Base-by-base conservation (phyloP, 768 basidiomycete species). In the Clitopilus hobsonii region DNA sequence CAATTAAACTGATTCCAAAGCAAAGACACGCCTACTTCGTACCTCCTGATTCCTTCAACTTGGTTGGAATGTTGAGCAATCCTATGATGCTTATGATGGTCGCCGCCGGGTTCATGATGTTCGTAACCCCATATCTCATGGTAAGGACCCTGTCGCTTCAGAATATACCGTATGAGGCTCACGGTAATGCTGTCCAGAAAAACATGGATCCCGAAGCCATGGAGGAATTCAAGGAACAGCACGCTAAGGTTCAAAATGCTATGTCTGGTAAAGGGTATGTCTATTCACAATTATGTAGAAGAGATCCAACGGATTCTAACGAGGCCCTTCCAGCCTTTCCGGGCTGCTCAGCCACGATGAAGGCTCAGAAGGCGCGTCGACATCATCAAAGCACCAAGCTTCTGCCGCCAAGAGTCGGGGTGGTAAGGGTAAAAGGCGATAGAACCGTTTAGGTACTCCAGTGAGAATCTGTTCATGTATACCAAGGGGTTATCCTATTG, bases 51-150 rank as follows among this genome's bases (percentile, higher is more conserved):
- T 82, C 84, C 16, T 93, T 93, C 76, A 87, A 87, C 67, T 58
- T 90, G 22, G 53, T 87, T 54, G 82, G 74, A 52, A 91, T 93
- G 87, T 74, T 93, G 63, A 81, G 85, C 55, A 93, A 83, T 64
- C 90, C 90, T 6, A 91, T 93, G 90, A 88, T 89, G 77, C 70
- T 93, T 55, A 77, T 91, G 67, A 88, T 89, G 84, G 76, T 83
- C 26, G 68, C 79, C 59, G 86, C 79, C 45, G 89, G 79, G 30
- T 72, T 69, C 50, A 80, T 90, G 80, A 79, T 88, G 72, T 67
- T 92, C 24, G 80, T 76, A 22, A 85, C 83, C 81, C 90, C 89
- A 3, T 90, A 88, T 63, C 68, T 92, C 53, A 86, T 87, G 79
- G 90, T 90, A 63, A 49, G 74, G 58, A n/a, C 3, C n/a, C 16